Evolutionary conservation across 1,284 basidiomycete species (phyloP).

Genomic region (Boletus sp.): DNA sequence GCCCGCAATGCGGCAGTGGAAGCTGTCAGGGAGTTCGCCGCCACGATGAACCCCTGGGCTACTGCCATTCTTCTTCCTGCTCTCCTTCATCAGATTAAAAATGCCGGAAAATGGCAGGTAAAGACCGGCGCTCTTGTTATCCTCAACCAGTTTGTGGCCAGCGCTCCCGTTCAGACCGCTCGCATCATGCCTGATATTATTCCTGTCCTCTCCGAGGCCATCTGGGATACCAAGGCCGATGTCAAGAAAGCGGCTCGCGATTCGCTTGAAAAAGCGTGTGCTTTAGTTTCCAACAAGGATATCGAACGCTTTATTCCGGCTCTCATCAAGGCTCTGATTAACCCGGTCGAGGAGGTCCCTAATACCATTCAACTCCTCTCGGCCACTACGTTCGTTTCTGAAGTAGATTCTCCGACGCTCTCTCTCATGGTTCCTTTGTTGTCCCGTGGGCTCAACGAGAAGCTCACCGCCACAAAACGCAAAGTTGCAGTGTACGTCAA

Average conservation of each 20-base stretch:
- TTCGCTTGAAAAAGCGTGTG: slow-evolving; percentile 89
- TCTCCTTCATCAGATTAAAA: slow-evolving; percentile 92
- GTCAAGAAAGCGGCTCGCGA: slow-evolving; percentile 99
- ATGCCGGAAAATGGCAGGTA: slow-evolving; percentile 98
- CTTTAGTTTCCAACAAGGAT: slow-evolving; percentile 98
- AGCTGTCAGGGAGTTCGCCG: slow-evolving; percentile 78
- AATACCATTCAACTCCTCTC: slow-evolving; percentile 95
- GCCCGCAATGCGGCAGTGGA: slow-evolving; percentile 82
- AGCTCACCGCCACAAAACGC: slow-evolving; percentile 92
- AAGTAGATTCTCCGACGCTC: slow-evolving; percentile 98
- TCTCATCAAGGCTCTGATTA: slow-evolving; percentile 94
- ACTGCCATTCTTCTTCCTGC: slow-evolving; percentile 82
- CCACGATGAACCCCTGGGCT: slow-evolving; percentile 90
- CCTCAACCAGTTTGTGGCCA: slow-evolving; percentile 87
- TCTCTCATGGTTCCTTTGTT: slow-evolving; percentile 99
- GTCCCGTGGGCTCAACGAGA: slow-evolving; percentile 92
- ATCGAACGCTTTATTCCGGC: slow-evolving; percentile 98
- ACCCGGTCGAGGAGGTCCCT: slow-evolving; percentile 99
- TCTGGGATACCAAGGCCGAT: slow-evolving; percentile 99
- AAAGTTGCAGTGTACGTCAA: slow-evolving; percentile 85
- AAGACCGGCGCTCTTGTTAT: slow-evolving; percentile 87
- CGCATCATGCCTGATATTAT: slow-evolving; percentile 95
- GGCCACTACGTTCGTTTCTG: slow-evolving; percentile 99
- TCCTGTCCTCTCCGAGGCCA: slow-evolving; percentile 91
- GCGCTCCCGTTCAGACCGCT: slow-evolving; percentile 83